These are phyloP conservation scores for Simmondsia chinensis DNA, from an alignment of 148 eudicot genomes.

Conservation along the genomic window DNA sequence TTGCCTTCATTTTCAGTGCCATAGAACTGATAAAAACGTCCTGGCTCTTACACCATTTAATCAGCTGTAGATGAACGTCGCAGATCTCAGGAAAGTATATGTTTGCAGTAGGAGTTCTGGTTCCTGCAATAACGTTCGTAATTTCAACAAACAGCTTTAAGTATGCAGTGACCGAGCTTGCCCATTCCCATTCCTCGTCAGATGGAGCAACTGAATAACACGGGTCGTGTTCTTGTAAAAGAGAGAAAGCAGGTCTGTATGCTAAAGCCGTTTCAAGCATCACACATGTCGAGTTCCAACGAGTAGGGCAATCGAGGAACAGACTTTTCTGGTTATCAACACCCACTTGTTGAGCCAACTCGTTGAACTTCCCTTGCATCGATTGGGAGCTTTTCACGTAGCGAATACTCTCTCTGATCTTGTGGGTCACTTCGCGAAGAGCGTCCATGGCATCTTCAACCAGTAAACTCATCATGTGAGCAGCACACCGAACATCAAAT, in stretches of 20 bases:
- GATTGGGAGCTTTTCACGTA: conserved; percentile 66
- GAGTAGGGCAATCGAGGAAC: conserved; percentile 49
- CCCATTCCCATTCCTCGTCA: conserved; percentile 85
- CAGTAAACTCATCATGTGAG: conserved; percentile 53
- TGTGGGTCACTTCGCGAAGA: conserved; percentile 45
- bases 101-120: conserved; percentile 65
- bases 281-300: conserved; percentile 72
- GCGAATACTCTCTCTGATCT: conserved; percentile 70
- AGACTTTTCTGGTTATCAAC: conserved; percentile 44
- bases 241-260: conserved; percentile 59
- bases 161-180: conserved; percentile 40
- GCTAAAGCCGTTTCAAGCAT: conserved; percentile 87
- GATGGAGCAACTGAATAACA: conserved; percentile 36
- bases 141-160: conserved; percentile 75
- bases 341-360: conserved; percentile 67
- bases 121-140: conserved; percentile 41
- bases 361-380: conserved; percentile 65
- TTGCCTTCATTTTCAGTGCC: conserved; percentile 70
- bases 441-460: conserved; percentile 69
- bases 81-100: conserved; percentile 84
- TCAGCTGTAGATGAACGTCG: conserved; percentile 63
- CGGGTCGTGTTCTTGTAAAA: conserved; percentile 62
- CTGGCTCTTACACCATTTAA: conserved; percentile 80
- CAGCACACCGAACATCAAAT: conserved; percentile 77
- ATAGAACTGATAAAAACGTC: conserved; percentile 59